A percentile compares a stretch with the other conserved stretches of the same genome.
Conservation (phyloP, 2,329 filamentous ascomycete genomes). For the Talaromyces sp. region DNA sequence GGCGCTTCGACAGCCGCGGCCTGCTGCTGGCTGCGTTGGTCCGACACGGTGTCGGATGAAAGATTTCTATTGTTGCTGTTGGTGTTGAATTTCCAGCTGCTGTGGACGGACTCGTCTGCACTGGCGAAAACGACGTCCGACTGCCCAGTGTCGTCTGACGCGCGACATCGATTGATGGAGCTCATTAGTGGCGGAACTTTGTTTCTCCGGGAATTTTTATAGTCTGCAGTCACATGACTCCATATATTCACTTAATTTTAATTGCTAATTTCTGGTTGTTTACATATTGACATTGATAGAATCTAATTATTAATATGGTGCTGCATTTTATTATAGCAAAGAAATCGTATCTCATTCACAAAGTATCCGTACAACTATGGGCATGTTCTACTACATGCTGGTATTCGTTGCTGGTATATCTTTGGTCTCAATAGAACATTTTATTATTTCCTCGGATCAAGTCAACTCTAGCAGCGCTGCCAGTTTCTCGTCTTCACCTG, state of each 20-base stretch:
- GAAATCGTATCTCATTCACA: background rate
- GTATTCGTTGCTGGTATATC: background rate
- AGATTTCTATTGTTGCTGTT: background rate
- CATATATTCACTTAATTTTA: background rate
- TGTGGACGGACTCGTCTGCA: background rate
- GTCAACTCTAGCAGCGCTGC: constrained; percentile 33
- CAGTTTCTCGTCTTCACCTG: constrained; percentile 27
- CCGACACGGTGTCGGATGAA: background rate
- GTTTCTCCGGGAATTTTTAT: background rate
- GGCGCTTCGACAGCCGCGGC: background rate
- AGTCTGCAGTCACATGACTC: background rate
- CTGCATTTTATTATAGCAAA: background rate
- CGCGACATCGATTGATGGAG: background rate
- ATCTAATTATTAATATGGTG: background rate
- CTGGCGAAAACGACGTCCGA: background rate
- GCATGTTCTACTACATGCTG: background rate
- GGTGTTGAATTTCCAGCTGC: background rate
- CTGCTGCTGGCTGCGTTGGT: background rate
- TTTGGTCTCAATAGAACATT: background rate
- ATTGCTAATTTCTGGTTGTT: background rate
- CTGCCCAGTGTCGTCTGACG: background rate
- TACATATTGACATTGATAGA: background rate
- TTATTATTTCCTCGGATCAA: background rate
- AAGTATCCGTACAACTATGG: background rate
- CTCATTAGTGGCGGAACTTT: background rate